Percentiles rank a stretch among this genome's conserved stretches.
Evolutionary conservation across 352 stramenopile species (phyloP).

Genomic region (Blastocystis sp.): DNA sequence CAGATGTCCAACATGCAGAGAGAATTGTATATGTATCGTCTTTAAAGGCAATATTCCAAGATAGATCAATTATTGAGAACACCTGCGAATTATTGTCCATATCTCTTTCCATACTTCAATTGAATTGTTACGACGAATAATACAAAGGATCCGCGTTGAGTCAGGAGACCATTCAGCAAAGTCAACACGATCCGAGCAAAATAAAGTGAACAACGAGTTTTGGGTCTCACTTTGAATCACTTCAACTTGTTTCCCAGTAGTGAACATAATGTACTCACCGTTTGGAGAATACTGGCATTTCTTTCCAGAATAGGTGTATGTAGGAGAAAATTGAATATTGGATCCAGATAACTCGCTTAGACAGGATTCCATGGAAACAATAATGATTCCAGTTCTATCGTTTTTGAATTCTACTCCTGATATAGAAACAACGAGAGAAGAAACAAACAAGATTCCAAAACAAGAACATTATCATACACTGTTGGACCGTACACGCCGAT

Average conservation of each 20-base stretch:
- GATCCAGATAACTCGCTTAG: not conserved
- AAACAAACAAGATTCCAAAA: not conserved
- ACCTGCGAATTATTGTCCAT: not conserved
- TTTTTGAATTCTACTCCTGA: not conserved
- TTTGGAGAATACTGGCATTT: conserved; percentile 21
- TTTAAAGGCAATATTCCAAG: conserved; percentile 45
- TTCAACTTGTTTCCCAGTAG: conserved; percentile 46
- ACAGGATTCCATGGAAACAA: not conserved
- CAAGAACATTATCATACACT: not conserved
- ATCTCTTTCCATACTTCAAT: conserved; percentile 5
- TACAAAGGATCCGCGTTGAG: conserved; percentile 21
- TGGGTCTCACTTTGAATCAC: not conserved
- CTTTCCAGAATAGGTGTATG: conserved; percentile 54
- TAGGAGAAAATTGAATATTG: conserved; percentile 15
- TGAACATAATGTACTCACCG: conserved; percentile 41
- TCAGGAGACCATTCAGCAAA: conserved; percentile 57
- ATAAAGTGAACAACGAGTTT: conserved; percentile 1
- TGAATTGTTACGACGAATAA: conserved; percentile 19
- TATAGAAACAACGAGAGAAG: conserved; percentile 4
- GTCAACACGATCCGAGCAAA: conserved; percentile 55
- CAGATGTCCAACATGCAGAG: not conserved
- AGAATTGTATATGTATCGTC: conserved; percentile 5
- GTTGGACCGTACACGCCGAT: not conserved
- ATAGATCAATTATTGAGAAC: conserved; percentile 22
- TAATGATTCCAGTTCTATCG: not conserved